Evolutionary conservation across 192 early-diverging fungal species (phyloP).

Genomic region (Coemansia sp.): DNA sequence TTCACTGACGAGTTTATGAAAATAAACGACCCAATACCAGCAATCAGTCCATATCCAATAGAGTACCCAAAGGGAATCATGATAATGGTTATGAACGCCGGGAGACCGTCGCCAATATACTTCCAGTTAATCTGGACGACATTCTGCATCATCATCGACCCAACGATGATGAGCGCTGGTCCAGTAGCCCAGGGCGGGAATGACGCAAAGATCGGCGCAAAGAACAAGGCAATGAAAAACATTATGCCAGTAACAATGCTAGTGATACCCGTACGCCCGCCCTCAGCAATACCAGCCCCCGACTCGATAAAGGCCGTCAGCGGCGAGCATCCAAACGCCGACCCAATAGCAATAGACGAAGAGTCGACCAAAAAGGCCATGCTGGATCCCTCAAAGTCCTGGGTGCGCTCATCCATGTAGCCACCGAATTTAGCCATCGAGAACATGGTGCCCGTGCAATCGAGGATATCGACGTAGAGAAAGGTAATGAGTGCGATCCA

Average conservation of each 20-base stretch:
- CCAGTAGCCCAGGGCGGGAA: slow-evolving; percentile 86
- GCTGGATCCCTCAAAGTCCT: slow-evolving; percentile 76
- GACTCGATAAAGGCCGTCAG: slow-evolving; percentile 81
- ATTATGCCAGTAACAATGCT: slow-evolving; percentile 63
- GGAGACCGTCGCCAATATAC: slow-evolving; percentile 73
- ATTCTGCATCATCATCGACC: slow-evolving; percentile 74
- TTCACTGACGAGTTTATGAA: slow-evolving; percentile 65
- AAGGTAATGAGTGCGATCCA: slow-evolving; percentile 84
- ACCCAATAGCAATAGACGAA: slow-evolving; percentile 62
- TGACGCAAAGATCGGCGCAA: slow-evolving; percentile 79
- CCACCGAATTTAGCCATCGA: slow-evolving; percentile 83
- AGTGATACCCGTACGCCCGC: slow-evolving; percentile 75
- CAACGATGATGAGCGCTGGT: slow-evolving; percentile 75
- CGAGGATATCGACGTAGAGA: slow-evolving; percentile 83
- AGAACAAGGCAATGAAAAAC: slow-evolving; percentile 79
- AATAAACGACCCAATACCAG: slow-evolving; percentile 67
- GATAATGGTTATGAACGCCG: slow-evolving; percentile 73
- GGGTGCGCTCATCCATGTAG: slow-evolving; percentile 66
- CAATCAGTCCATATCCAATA: slow-evolving; percentile 78
- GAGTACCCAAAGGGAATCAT: slow-evolving; percentile 80
- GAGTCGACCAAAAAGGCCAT: slow-evolving; percentile 75
- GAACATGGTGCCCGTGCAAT: slow-evolving; percentile 82
- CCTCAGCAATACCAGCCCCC: slow-evolving; percentile 79
- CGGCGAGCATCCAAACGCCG: slow-evolving; percentile 70
- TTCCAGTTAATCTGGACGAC: slow-evolving; percentile 75